Evolutionary conservation across 2,329 filamentous ascomycete species (phyloP).

Genomic region (Ophiostoma sp.): DNA sequence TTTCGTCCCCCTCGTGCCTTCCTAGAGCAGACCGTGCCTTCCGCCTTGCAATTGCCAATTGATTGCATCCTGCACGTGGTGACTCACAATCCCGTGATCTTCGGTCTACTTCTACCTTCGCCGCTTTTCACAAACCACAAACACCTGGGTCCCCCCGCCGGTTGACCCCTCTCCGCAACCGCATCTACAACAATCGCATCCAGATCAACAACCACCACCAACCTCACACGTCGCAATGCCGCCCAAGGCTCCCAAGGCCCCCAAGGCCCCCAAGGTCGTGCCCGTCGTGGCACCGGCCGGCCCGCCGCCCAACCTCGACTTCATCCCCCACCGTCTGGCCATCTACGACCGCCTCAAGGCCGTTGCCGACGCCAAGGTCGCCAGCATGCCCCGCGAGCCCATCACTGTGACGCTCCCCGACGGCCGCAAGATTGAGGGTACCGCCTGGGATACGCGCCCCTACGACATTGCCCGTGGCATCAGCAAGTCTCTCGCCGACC

Average conservation of each 20-base stretch:
- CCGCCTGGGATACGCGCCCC: constrained; percentile 88
- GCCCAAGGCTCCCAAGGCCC: constrained; percentile 24
- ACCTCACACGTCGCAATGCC: neutral
- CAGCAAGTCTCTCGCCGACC: constrained; percentile 77
- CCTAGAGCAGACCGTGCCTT: constrained; percentile 4
- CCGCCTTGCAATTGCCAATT: neutral
- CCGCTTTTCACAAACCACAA: neutral
- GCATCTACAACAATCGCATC: constrained; percentile 6
- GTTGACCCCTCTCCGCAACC: constrained; percentile 5
- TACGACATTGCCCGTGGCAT: constrained; percentile 70
- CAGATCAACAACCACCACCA: neutral
- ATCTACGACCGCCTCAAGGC: constrained; percentile 87
- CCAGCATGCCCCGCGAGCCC: constrained; percentile 62
- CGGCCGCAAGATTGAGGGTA: constrained; percentile 65
- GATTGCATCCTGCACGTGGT: constrained; percentile 11
- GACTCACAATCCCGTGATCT: constrained; percentile 9
- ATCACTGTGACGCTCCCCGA: constrained; percentile 70
- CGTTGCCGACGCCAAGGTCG: constrained; percentile 70
- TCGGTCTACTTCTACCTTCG: neutral
- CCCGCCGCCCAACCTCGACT: constrained; percentile 56
- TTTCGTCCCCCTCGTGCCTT: neutral
- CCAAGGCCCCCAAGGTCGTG: constrained; percentile 26
- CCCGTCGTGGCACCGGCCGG: constrained; percentile 22
- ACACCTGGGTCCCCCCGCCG: neutral
- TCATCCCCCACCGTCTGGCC: constrained; percentile 74